Evolutionary conservation across 164 flowering plant genomes (phyloP).

Genomic region (Chimonanthus praecox): DNA sequence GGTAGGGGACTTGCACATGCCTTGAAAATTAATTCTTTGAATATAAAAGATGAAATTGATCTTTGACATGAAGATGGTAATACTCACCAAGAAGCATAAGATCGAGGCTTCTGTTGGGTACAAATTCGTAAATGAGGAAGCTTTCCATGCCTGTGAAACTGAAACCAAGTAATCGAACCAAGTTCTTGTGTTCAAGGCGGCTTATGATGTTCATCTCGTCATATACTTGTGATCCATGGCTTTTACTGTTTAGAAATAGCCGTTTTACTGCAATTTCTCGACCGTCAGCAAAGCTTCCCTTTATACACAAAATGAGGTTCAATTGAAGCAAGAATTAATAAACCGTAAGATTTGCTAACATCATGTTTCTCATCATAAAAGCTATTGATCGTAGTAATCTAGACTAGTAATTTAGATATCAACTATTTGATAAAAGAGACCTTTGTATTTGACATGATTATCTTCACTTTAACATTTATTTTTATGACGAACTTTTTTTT

Average conservation of each 20-base stretch:
- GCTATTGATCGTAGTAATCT: too few relatives aligned
- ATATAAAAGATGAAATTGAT: too few relatives aligned
- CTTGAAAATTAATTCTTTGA: too few relatives aligned
- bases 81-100: slow-evolving; percentile 34
- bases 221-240: slow-evolving; percentile 17
- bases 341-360: too few relatives aligned
- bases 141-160: slow-evolving; percentile 27
- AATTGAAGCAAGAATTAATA: background rate
- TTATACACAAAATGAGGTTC: background rate
- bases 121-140: slow-evolving; percentile 46
- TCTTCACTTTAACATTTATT: too few relatives aligned
- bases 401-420: too few relatives aligned
- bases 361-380: too few relatives aligned
- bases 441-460: too few relatives aligned
- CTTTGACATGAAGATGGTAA: background rate
- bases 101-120: slow-evolving; percentile 44
- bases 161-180: slow-evolving; percentile 51
- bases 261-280: slow-evolving; percentile 55
- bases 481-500: too few relatives aligned
- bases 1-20: too few relatives aligned
- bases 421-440: too few relatives aligned
- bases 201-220: slow-evolving; percentile 46
- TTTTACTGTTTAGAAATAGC: slow-evolving; percentile 17
- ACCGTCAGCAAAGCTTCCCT: slow-evolving; percentile 52
- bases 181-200: slow-evolving; percentile 40